Percentiles rank a stretch among this genome's conserved stretches.
Evolutionary conservation across 148 eudicot species (phyloP).

Genomic region (Diospyros kaki): DNA sequence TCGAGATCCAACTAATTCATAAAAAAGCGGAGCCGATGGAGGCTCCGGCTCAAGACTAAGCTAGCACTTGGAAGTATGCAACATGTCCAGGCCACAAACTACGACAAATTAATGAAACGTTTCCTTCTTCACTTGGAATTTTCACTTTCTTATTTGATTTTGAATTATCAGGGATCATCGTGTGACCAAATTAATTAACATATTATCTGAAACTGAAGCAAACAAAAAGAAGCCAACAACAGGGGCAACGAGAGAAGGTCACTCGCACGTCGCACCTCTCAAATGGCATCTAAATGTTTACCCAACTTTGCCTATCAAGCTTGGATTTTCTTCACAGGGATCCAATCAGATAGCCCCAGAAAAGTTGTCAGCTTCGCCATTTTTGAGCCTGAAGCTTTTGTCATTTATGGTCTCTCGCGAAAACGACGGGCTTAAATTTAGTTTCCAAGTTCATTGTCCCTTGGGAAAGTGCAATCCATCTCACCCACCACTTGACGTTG

Average conservation of each 20-base stretch:
- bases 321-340: too few species aligned
- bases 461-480: constrained; percentile 7
- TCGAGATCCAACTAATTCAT: not conserved
- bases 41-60: not conserved
- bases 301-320: too few species aligned
- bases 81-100: not conserved
- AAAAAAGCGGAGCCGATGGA: not conserved
- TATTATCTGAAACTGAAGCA: too few species aligned
- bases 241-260: too few species aligned
- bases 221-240: too few species aligned
- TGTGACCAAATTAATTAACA: too few species aligned
- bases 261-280: too few species aligned
- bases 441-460: not conserved
- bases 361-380: not conserved
- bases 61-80: constrained; percentile 21
- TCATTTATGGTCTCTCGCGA: not conserved
- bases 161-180: too few species aligned
- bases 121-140: not conserved
- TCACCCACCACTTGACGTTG: not conserved
- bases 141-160: too few species aligned
- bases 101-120: not conserved
- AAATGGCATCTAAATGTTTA: too few species aligned
- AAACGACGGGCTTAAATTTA: not conserved
- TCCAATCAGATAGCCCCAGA: not conserved
- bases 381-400: not conserved